phyloP scores from a whole-genome alignment of 73 alveolate species.

The Symbiodinium pilosum region DNA sequence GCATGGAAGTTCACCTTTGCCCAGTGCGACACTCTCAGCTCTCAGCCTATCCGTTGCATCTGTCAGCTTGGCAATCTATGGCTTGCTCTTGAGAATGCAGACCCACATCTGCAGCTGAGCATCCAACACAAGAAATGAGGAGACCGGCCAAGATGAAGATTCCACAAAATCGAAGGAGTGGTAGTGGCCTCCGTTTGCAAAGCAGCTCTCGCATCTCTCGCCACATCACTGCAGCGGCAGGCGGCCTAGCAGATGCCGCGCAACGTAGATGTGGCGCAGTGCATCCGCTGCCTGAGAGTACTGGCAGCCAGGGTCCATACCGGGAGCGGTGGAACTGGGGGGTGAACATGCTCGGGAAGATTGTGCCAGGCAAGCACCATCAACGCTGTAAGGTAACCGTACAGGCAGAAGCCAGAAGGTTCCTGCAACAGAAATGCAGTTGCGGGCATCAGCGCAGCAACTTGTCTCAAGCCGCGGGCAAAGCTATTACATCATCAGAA shows the following conservation, averaged over 20 bases:
- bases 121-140: conserved; percentile 33
- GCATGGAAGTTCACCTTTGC: conserved; percentile 35
- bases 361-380: conserved; percentile 88
- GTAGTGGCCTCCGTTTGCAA: conserved; percentile 29
- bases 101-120: not conserved
- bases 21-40: not conserved
- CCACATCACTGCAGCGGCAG: not conserved
- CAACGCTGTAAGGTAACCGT: conserved; percentile 72
- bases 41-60: not conserved
- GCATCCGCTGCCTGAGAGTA: conserved; percentile 54
- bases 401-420: conserved; percentile 72
- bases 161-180: conserved; percentile 86
- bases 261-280: conserved; percentile 40
- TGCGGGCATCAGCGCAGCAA: not conserved
- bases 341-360: conserved; percentile 38
- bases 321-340: not conserved
- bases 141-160: conserved; percentile 86
- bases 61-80: no score
- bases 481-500: not conserved
- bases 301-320: not conserved
- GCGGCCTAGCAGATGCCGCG: conserved; percentile 64
- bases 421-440: conserved; percentile 5
- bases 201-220: not conserved
- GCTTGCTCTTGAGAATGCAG: no score
- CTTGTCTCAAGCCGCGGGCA: no score